Base-by-base conservation (phyloP, 2,329 filamentous ascomycete genomes). In the Clonostachys byssicola region DNA sequence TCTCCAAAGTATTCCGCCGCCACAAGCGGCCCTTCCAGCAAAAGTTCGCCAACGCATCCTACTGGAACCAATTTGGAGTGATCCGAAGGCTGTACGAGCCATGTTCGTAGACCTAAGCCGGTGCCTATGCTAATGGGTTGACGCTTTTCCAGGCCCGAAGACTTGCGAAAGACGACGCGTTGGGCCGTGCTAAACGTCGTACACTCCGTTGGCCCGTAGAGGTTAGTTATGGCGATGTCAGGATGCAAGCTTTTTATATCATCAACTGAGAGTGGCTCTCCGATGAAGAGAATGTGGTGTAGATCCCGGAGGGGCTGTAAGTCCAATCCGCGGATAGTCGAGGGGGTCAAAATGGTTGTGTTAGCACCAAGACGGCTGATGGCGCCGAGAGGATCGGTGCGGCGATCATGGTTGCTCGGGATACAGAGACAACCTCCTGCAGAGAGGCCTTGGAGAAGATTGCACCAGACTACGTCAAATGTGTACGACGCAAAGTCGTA, bases 21-120 rank as follows among this genome's bases (percentile, higher is more conserved):
- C 17, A 83, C 72, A 23, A 74, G 68, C 3, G 75, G 75, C 1
- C 74, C 74, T 49, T 71, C 71, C 38, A 77, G 60, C 10, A 72
- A 55, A n/a, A 74, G 62, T 54, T 75, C 72, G n/a, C 71, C 72
- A 3, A 56, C 30, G 3, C 23, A 34, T 6, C 42, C 42, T 10
- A 43, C 17, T n/a, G 42, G 42, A 13, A 33, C 16, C 8, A 43
- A 17, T 12, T 23, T n/a, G 4, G 23, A 30, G 42, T 43, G 42
- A 33, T 43, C 23, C 12, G n/a, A 16, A 12, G 54, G 36, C 17
- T 59, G 51, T 9, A 55, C 51, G 42, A 63, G 44, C 55, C 57
- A 61, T 40, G 47, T 46, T 16, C 47, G 44, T 12, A 50, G 50
- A 6, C 53, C 52, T 2, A 43, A 33, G 12, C 36, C 42, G 12